Conservation (phyloP, 768 basidiomycete species). For the Agaricus bisporus region DNA sequence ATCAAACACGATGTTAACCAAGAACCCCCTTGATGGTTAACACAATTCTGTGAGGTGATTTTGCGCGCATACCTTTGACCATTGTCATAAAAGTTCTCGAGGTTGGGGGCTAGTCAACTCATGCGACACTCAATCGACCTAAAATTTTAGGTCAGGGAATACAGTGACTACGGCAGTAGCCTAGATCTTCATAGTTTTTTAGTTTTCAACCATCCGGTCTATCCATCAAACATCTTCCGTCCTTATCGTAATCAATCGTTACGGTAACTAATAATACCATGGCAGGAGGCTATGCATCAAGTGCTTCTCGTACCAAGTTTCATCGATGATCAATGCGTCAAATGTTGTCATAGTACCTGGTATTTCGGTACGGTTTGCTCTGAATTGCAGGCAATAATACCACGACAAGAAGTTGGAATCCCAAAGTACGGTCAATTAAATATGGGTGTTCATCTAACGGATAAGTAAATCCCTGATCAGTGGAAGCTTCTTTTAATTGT, state of each 20-base stretch:
- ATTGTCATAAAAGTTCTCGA: not conserved
- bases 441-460: not conserved
- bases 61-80: not conserved
- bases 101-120: not conserved
- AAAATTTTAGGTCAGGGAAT: conserved; percentile 1
- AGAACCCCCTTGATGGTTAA: not conserved
- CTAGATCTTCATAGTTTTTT: not conserved
- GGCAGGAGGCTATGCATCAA: conserved; percentile 9
- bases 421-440: not conserved
- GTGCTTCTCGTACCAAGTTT: conserved; percentile 8
- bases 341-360: conserved; percentile 11
- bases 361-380: not conserved
- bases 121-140: conserved; percentile 1
- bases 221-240: conserved; percentile 7
- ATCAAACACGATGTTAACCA: not conserved
- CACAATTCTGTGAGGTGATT: not conserved
- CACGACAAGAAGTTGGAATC: not conserved
- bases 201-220: conserved; percentile 5
- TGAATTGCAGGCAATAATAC: not conserved
- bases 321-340: conserved; percentile 10
- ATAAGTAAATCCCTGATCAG: conserved; percentile 4
- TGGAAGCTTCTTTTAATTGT: conserved; percentile 8
- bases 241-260: conserved; percentile 6
- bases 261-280: conserved; percentile 2
- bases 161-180: not conserved